A percentile compares a stretch with the other conserved stretches of the same genome.
These are phyloP conservation scores for Thelephora ganbajun DNA, from an alignment of 768 basidiomycete species.

Conservation along the genomic window DNA sequence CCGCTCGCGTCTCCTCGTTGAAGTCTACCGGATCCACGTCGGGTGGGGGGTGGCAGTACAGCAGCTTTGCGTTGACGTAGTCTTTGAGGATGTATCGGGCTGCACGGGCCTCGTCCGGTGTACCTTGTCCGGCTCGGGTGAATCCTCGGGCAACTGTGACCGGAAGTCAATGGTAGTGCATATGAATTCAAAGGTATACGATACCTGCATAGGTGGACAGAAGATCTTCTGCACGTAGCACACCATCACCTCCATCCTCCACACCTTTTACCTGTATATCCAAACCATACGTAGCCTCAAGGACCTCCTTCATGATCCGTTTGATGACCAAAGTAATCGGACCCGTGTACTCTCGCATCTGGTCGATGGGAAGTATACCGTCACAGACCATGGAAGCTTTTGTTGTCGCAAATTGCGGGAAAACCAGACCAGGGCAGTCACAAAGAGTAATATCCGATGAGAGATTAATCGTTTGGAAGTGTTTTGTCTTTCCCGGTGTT, in stretches of 20 bases:
- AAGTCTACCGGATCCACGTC: conserved; percentile 48
- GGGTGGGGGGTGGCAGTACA: conserved; percentile 88
- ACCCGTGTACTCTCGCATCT: conserved; percentile 85
- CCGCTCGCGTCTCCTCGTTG: conserved; percentile 56
- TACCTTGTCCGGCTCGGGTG: conserved; percentile 87
- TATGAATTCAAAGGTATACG: neutral
- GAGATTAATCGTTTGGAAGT: conserved; percentile 97
- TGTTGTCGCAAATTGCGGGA: conserved; percentile 95
- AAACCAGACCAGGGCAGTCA: conserved; percentile 96
- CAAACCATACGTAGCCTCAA: conserved; percentile 88
- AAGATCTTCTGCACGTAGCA: conserved; percentile 64
- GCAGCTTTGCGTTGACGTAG: conserved; percentile 87
- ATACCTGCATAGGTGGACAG: conserved; percentile 84
- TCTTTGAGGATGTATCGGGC: conserved; percentile 91
- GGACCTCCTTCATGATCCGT: conserved; percentile 64
- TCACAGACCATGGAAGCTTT: conserved; percentile 94
- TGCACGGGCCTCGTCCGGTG: conserved; percentile 91
- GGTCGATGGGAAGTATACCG: conserved; percentile 94
- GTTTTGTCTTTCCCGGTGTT: conserved; percentile 97
- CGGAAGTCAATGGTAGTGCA: conserved; percentile 8
- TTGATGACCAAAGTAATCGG: conserved; percentile 67
- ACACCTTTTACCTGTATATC: conserved; percentile 43
- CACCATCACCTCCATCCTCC: conserved; percentile 80
- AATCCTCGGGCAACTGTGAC: conserved; percentile 79
- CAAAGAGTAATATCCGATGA: conserved; percentile 78